phyloP scores from a whole-genome alignment of 768 basidiomycete genomes.

The Suillus paluster region DNA sequence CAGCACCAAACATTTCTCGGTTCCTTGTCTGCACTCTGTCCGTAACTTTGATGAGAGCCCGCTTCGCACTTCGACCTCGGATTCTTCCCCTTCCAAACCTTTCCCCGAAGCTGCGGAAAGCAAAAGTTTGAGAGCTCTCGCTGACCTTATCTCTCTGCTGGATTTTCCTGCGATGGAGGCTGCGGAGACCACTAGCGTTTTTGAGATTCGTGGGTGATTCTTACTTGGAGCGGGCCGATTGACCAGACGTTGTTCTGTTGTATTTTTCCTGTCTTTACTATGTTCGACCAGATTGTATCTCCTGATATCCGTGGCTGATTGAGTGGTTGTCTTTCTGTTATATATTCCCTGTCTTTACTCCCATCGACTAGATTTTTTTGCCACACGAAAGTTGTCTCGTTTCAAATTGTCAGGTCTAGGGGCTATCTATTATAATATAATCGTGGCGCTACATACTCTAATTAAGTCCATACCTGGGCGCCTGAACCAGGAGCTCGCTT shows the following conservation, averaged over 20 bases:
- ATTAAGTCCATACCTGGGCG: too few relatives aligned
- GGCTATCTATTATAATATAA: too few relatives aligned
- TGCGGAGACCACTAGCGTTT: neutral
- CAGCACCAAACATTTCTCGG: neutral
- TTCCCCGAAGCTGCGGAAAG: conserved; percentile 23
- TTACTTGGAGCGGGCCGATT: neutral
- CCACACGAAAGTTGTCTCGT: neutral
- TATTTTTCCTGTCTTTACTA: neutral
- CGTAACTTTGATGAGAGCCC: conserved; percentile 12
- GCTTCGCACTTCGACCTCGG: conserved; percentile 22
- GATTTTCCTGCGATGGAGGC: conserved; percentile 29
- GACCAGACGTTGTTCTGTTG: neutral
- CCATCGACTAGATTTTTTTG: neutral
- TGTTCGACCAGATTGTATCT: neutral
- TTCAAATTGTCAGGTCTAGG: neutral
- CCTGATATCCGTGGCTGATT: too few relatives aligned
- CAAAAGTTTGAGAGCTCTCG: conserved; percentile 25
- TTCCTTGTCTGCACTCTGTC: neutral
- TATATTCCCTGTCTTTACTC: too few relatives aligned
- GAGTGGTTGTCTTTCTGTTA: too few relatives aligned
- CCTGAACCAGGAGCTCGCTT: neutral
- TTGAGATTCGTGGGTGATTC: neutral
- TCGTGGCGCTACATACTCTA: too few relatives aligned
- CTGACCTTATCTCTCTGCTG: conserved; percentile 31
- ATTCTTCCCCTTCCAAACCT: conserved; percentile 33